Conservation (phyloP, 306 rosid genomes). For the Cicer cuneatum region DNA sequence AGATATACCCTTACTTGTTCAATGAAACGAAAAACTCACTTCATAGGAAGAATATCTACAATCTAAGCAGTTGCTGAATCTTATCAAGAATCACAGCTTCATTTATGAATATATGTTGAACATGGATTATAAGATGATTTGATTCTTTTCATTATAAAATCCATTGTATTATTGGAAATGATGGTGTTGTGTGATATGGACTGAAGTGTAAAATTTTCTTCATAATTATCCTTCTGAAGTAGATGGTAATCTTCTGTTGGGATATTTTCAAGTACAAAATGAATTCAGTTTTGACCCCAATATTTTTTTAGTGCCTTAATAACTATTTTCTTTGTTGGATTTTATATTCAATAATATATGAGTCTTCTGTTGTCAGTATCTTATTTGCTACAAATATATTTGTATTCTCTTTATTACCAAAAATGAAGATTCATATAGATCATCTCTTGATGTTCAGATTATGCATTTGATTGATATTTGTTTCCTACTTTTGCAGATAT, state of each 20-base stretch:
- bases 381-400: conserved; percentile 37
- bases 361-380: conserved; percentile 27
- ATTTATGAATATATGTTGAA: conserved; percentile 13
- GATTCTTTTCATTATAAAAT: conserved; percentile 29
- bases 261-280: conserved; percentile 24
- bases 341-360: neutral
- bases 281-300: conserved; percentile 4
- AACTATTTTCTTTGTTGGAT: conserved; percentile 22
- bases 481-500: conserved; percentile 68
- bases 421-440: conserved; percentile 37
- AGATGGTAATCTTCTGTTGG: conserved; percentile 22
- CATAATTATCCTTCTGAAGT: conserved; percentile 13
- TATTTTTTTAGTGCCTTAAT: neutral
- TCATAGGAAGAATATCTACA: neutral
- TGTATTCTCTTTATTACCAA: neutral
- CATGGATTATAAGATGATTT: conserved; percentile 2
- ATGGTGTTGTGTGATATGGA: neutral
- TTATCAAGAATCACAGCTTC: conserved; percentile 15
- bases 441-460: neutral
- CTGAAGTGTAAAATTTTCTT: conserved; percentile 13
- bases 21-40: neutral
- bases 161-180: neutral
- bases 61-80: conserved; percentile 18
- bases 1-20: neutral
- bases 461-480: conserved; percentile 19